These are phyloP conservation scores for Azolla pinnata DNA, from an alignment of 75 land plant genomes.

Conservation along the genomic window DNA sequence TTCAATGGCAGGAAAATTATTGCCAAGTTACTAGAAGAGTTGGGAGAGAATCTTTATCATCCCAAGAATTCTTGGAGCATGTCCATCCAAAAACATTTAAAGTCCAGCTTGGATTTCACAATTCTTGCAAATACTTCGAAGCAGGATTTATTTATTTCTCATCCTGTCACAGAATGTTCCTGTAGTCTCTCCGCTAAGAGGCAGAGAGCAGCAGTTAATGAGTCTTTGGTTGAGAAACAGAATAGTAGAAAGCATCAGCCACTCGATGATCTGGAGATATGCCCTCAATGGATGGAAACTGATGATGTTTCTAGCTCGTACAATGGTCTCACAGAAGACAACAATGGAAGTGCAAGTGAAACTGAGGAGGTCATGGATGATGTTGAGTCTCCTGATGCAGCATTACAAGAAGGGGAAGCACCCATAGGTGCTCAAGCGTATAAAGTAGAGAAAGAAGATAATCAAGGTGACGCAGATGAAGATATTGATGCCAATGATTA, in stretches of 20 bases:
- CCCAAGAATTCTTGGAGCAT: slow-evolving; percentile 50
- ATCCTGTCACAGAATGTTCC: slow-evolving; percentile 73
- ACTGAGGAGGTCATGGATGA: slow-evolving; percentile 11
- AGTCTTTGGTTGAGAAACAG: neutral
- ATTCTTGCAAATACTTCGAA: slow-evolving; percentile 37
- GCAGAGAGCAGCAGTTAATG: slow-evolving; percentile 2
- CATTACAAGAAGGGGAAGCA: slow-evolving; percentile 7
- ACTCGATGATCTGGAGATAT: slow-evolving; percentile 30
- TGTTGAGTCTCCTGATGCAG: slow-evolving; percentile 19
- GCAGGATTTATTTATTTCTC: slow-evolving; percentile 46
- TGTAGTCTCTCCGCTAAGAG: slow-evolving; percentile 24
- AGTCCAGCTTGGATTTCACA: slow-evolving; percentile 31
- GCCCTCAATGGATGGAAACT: slow-evolving; percentile 52
- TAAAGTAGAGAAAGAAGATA: neutral
- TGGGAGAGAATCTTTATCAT: slow-evolving; percentile 41
- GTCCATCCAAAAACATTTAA: slow-evolving; percentile 42
- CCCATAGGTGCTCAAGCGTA: slow-evolving; percentile 17
- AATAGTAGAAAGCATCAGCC: neutral
- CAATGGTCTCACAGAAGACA: slow-evolving; percentile 5
- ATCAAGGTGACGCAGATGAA: slow-evolving; percentile 19
- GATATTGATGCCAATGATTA: slow-evolving; percentile 59
- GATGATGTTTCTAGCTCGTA: neutral
- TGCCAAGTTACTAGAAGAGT: slow-evolving; percentile 30
- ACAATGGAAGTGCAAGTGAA: slow-evolving; percentile 3
- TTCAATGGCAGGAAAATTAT: slow-evolving; percentile 53